phyloP scores from a whole-genome alignment of 192 early-diverging fungal genomes.

The Backusella westeae region DNA sequence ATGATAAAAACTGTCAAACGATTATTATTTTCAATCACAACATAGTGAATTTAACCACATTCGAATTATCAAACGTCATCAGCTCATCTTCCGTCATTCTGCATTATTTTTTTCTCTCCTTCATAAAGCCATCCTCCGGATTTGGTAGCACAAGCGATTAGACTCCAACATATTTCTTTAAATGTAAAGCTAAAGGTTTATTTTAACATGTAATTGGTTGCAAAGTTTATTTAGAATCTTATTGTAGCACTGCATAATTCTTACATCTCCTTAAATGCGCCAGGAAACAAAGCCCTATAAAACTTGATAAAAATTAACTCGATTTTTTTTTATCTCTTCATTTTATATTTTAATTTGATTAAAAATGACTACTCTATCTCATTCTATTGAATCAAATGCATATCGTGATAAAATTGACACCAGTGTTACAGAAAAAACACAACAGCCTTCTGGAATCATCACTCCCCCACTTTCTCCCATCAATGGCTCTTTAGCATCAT shows the following conservation, averaged over 20 bases:
- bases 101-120: background rate
- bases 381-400: background rate
- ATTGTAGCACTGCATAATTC: background rate
- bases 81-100: background rate
- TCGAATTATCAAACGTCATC: background rate
- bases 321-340: background rate
- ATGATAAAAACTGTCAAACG: background rate
- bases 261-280: background rate
- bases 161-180: background rate
- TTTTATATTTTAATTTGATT: background rate
- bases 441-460: background rate
- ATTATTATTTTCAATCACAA: background rate
- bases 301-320: background rate
- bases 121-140: background rate
- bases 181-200: background rate
- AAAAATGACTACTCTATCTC: background rate
- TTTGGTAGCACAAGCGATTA: background rate
- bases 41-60: background rate
- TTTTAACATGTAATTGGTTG: background rate
- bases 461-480: background rate
- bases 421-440: background rate
- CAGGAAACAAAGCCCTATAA: background rate
- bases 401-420: background rate
- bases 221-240: background rate
- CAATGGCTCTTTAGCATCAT: slow-evolving; percentile 3